Evolutionary conservation across 305 asterid genomes (phyloP), one percentile per base, ranked within the genome.

Genomic region (Ilex paraguariensis): DNA sequence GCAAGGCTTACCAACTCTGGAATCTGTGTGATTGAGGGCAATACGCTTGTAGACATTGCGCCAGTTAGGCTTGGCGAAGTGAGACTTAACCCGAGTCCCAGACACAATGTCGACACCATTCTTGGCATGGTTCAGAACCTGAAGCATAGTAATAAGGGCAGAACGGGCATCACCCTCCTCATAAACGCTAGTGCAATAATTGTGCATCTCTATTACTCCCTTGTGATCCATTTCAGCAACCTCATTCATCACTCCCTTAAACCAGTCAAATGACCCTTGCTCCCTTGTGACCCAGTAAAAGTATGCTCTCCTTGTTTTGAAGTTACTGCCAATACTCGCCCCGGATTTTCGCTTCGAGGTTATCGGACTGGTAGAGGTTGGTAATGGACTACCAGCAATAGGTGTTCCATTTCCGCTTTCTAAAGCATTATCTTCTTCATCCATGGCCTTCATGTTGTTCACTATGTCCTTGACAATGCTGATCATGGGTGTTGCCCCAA

Each of bases 211-310:
- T 32, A 88, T 88, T 0, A 86, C 93, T 3, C 86, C 88, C 46
- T 78, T 78, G 36, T 75, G 76, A 50, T 88, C 96, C 77, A 64
- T 82, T 64, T 84, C 96, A 2, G 90, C 86, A 0, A 75, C 95
- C 72, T 88, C 96, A 17, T 88, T 78, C 96, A 88, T 88, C 7
- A 88, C 90, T 0, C 90, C 92, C 69, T 88, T 88, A n/a, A 88
- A 88, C 96, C 96, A 88, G 6, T 88, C 96, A 64, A 88, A 88
- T 0, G 96, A 88, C 0, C 96, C 96, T 64, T 86, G 95, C 51
- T 88, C 96, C 54, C 96, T 75, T 0, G 96, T 88, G 10, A 88
- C 95, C 96, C 96, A 88, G 31, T 86, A 88, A 84, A 88, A 88
- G 73, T 88, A 88, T 0, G 95, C 96, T 70, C 88, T 73, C 10